Percentiles rank a stretch among this genome's conserved stretches.
These are phyloP conservation scores for Exserohilum turcica DNA, from an alignment of 2,329 filamentous ascomycete genomes.

Conservation along the genomic window DNA sequence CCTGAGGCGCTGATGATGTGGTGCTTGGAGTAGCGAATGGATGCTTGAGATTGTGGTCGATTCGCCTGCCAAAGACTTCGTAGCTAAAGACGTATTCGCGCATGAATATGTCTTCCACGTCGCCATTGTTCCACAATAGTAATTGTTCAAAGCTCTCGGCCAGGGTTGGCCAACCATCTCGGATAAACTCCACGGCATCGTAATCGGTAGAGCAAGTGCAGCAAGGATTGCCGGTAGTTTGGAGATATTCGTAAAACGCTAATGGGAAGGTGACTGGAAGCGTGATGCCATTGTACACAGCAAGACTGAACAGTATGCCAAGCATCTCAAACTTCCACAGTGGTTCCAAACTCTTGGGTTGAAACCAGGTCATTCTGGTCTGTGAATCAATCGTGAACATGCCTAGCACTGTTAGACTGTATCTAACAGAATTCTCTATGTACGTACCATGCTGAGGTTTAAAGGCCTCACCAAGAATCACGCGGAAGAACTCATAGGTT, in stretches of 20 bases:
- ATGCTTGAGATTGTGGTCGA: conserved; percentile 61
- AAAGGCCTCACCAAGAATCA: conserved; percentile 80
- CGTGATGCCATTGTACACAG: conserved; percentile 90
- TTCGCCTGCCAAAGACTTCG: conserved; percentile 59
- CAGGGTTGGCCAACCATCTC: conserved; percentile 87
- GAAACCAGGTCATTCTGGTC: conserved; percentile 86
- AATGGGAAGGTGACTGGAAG: conserved; percentile 87
- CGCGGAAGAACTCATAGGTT: conserved; percentile 92
- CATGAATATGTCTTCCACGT: conserved; percentile 80
- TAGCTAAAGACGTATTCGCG: conserved; percentile 87
- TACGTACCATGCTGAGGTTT: conserved; percentile 71
- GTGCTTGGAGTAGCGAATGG: neutral
- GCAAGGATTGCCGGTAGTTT: conserved; percentile 62
- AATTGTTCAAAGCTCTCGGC: conserved; percentile 74
- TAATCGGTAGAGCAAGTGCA: neutral
- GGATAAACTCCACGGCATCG: conserved; percentile 68
- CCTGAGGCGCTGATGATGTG: no score
- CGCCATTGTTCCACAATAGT: conserved; percentile 78
- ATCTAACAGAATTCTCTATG: neutral
- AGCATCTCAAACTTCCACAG: conserved; percentile 90
- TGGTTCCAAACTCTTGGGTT: conserved; percentile 78
- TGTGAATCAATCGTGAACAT: conserved; percentile 78
- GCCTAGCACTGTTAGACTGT: conserved; percentile 46
- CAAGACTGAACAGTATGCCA: conserved; percentile 84
- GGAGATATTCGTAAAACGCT: conserved; percentile 77